Evolutionary conservation across 139 green algal genomes (phyloP), one percentile per base, ranked within the genome.

Genomic region (Gonium pectorale): DNA sequence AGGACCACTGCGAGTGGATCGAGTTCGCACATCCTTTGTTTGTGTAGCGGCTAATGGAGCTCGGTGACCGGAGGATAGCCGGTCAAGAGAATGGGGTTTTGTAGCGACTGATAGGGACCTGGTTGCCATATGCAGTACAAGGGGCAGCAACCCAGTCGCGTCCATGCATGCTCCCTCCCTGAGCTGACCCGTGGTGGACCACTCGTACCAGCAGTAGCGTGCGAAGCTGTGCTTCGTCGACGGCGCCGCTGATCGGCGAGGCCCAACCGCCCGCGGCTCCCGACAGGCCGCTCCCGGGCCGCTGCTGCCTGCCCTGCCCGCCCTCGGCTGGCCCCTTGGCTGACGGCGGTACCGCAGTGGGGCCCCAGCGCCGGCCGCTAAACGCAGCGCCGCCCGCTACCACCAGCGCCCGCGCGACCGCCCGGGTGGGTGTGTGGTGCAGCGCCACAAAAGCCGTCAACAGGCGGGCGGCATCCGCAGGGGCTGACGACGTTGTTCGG

Each of bases 361-460:
- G 2, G 35, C 2, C 6, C 68, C 75, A 62, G 29, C 75, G 41
- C 75, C 75, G 60, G 75, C 75, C 75, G 13, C 59, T 13, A 59
- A 83, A 73, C 9, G 43, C 77, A 1, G 62, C 40, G 7, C 77
- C 77, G 21, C 19, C 77, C 31, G 41, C 59, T 31, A 1, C 41
- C n/a, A 54, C 44, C 60, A 83, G 77, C 60, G 49, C n/a, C 21
- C 9, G 2, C 38, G 62, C 33, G 27, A 29, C 19, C 24, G 27
- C 1, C 11, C 60, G 60, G 2, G 19, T 2, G 31, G 77, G 60
- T 4, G 26, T 52, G 43, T 38, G 31, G 60, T 26, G 31, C 52
- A 83, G 60, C 1, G 62, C 43, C 33, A 43, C 60, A 43, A 83
- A 17, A 2, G 77, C 8, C 17, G 63, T 9, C n/a, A 83, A 62